Evolutionary conservation across 257 asterid species (phyloP).

Genomic region (Cruciata laevipes): DNA sequence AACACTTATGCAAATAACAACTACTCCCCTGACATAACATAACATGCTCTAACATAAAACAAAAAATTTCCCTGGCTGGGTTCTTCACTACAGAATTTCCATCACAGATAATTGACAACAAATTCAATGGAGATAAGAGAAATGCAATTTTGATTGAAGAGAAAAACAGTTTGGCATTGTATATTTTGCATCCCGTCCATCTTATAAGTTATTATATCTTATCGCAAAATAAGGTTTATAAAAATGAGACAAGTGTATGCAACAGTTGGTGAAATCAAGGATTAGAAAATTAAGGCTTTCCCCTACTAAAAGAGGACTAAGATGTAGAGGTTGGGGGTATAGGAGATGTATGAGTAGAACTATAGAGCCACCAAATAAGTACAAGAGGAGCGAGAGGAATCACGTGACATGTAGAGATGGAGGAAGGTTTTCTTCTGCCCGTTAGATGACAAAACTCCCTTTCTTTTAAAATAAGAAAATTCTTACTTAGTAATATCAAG

Average conservation of each 20-base stretch:
- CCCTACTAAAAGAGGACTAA: neutral
- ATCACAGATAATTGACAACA: neutral
- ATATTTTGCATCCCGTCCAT: neutral
- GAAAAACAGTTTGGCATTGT: neutral
- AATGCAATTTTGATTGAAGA: too few species aligned
- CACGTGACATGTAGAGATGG: neutral
- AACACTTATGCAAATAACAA: neutral
- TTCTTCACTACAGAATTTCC: neutral
- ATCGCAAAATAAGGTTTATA: neutral
- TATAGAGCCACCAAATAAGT: neutral
- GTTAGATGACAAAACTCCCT: neutral
- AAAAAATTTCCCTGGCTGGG: neutral
- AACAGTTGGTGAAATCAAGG: neutral
- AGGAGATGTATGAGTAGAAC: neutral
- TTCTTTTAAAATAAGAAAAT: neutral
- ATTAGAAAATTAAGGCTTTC: neutral
- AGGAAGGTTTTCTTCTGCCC: neutral
- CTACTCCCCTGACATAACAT: neutral
- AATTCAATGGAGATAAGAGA: neutral
- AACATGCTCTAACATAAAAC: neutral
- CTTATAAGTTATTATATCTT: neutral
- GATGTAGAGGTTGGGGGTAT: too few species aligned
- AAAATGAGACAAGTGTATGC: neutral
- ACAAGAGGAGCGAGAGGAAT: neutral
- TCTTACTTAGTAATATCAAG: neutral